Evolutionary conservation across 2,329 filamentous ascomycete genomes (phyloP).

Genomic region (Macrophomina tecta): DNA sequence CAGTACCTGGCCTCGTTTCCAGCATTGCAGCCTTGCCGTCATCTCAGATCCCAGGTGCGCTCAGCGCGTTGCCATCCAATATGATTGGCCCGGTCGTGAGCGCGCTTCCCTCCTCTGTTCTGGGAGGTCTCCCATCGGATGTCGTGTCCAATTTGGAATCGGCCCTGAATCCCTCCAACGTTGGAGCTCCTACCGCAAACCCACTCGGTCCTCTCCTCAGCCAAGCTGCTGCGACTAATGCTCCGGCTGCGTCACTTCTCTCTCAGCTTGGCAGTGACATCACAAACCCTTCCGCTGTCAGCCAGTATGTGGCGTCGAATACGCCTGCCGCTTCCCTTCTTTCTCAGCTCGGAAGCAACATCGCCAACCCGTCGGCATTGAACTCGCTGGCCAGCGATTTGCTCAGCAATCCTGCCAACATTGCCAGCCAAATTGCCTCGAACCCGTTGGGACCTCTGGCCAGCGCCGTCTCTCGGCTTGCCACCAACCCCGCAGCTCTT

Average conservation of each 20-base stretch:
- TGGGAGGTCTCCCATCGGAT: not conserved
- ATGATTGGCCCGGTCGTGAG: not conserved
- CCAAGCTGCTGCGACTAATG: not conserved
- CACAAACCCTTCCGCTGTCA: not conserved
- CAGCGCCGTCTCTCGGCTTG: not conserved
- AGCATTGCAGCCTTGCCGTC: conserved; percentile 1
- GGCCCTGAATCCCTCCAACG: not conserved
- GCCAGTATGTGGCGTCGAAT: not conserved
- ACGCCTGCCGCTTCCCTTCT: not conserved
- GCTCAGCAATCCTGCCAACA: not conserved
- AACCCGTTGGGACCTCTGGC: not conserved
- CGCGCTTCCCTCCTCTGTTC: not conserved
- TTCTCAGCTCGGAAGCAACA: not conserved
- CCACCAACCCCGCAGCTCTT: not conserved
- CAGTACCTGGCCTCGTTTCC: not conserved
- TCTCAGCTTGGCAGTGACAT: not conserved
- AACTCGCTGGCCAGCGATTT: not conserved
- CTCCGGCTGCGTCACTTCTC: not conserved
- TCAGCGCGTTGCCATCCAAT: not conserved
- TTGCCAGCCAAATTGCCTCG: not conserved
- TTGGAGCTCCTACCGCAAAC: not conserved
- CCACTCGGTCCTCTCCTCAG: not conserved
- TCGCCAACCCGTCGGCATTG: not conserved
- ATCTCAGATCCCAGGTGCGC: not conserved
- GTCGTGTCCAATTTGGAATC: not conserved